Evolutionary conservation across 2,329 filamentous ascomycete genomes (phyloP).

Genomic region (Xylaria arbuscula): DNA sequence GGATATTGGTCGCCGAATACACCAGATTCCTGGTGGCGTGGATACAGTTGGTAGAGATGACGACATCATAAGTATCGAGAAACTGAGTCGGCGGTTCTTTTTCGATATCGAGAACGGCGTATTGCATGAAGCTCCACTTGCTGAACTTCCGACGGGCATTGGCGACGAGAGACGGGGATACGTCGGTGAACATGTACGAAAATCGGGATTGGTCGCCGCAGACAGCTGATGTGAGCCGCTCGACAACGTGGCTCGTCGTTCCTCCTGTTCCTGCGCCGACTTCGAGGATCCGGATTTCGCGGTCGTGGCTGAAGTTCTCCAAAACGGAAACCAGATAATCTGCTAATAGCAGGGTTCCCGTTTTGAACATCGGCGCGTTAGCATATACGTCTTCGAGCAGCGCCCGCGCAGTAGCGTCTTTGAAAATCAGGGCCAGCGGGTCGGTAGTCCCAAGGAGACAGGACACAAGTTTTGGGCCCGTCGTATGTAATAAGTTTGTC

Average conservation of each 20-base stretch:
- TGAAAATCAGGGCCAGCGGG: conserved; percentile 40
- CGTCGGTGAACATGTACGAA: conserved; percentile 57
- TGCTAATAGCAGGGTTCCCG: conserved; percentile 37
- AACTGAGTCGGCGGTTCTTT: conserved; percentile 38
- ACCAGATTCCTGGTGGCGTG: conserved; percentile 51
- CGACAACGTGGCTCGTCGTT: conserved; percentile 51
- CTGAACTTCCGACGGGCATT: conserved; percentile 44
- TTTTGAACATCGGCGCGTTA: conserved; percentile 43
- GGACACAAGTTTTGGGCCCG: not conserved
- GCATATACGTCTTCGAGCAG: conserved; percentile 49
- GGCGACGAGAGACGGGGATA: conserved; percentile 51
- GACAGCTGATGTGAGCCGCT: conserved; percentile 40
- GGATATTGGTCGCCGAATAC: conserved; percentile 44
- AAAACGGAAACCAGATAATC: conserved; percentile 38
- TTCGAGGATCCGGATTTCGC: conserved; percentile 19
- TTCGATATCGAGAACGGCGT: conserved; percentile 49
- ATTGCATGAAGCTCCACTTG: conserved; percentile 42
- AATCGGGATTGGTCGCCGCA: no score
- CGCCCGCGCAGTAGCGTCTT: conserved; percentile 39
- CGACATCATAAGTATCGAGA: conserved; percentile 45
- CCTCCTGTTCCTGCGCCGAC: no score
- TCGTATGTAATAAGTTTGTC: conserved; percentile 1
- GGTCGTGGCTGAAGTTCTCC: not conserved
- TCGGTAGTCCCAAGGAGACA: conserved; percentile 16
- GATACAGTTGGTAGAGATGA: conserved; percentile 53